Percentiles rank a stretch among this genome's conserved stretches.
Conservation (phyloP, 257 asterid genomes). For the Anisodus tanguticus region DNA sequence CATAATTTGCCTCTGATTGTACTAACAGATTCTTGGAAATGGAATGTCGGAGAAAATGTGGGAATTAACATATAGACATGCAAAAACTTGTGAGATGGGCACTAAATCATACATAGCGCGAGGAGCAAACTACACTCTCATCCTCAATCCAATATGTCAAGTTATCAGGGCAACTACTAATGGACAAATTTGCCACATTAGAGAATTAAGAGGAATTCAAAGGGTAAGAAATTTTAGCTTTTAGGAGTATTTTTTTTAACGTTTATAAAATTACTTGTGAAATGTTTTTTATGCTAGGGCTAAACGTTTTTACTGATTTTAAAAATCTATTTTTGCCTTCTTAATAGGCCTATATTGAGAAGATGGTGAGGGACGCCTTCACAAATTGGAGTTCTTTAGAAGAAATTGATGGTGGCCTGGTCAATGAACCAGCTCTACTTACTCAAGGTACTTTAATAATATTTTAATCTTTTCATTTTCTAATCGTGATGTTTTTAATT, state of each 20-base stretch:
- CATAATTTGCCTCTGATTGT: neutral
- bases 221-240: slow-evolving; percentile 34
- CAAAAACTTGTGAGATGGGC: slow-evolving; percentile 65
- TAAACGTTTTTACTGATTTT: neutral
- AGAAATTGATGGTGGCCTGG: slow-evolving; percentile 51
- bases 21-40: slow-evolving; percentile 54
- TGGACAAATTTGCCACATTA: slow-evolving; percentile 41
- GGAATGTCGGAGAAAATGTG: slow-evolving; percentile 82
- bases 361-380: slow-evolving; percentile 62
- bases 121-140: slow-evolving; percentile 42
- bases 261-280: neutral
- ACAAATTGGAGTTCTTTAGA: slow-evolving; percentile 60
- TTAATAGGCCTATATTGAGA: slow-evolving; percentile 46
- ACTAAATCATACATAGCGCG: slow-evolving; percentile 47
- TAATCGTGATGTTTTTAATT: neutral
- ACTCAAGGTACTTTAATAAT: slow-evolving; percentile 46
- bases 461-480: neutral
- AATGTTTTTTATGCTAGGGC: neutral
- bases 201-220: slow-evolving; percentile 38
- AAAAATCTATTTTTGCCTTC: neutral
- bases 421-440: slow-evolving; percentile 43
- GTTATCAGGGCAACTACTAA: slow-evolving; percentile 47
- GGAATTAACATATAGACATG: slow-evolving; percentile 62
- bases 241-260: neutral
- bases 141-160: slow-evolving; percentile 61